Evolutionary conservation across 768 basidiomycete species (phyloP), one percentile per base, ranked within the genome.

Genomic region (Mycena pura): DNA sequence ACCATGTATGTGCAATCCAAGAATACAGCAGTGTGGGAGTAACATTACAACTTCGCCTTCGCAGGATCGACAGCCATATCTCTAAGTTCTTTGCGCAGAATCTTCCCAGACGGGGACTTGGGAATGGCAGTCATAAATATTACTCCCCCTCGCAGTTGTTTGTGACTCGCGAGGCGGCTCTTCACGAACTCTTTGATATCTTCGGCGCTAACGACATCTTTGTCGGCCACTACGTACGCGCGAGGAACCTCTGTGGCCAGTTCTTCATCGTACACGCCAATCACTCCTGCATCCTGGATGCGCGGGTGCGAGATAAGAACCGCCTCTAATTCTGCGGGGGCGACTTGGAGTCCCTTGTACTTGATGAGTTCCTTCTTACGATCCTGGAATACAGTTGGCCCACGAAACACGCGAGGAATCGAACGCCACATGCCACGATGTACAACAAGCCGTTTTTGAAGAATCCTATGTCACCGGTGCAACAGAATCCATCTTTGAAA

Each of bases 321-420:
- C 0, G 68, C 75, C 38, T 77, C 76, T 4, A 77, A 67, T 53
- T 77, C 76, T 2, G 76, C 75, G 0, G 76, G 75, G 0, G 75
- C 66, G 14, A 76, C 71, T 50, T 69, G 66, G 15, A 68, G 51
- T n/a, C 68, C 63, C 38, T 65, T 68, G 9, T 55, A 58, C 25
- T 68, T 65, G 45, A 69, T 69, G 3, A 69, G 57, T 28, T 69
- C 68, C 43, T 71, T 71, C 22, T 66, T 59, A 14, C 70, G 68
- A 50, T 71, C 70, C 48, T 69, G 44, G 21, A 62, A 15, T 7
- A n/a, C n/a, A n/a, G 41, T 21, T 6, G 15, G 2, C 27, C 15
- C 3, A 19, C 25, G 25, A 19, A 29, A 15, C 24, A 40, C n/a
- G 11, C 5, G 47, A 17, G 15, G 22, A 25, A 31, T 38, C 11